phyloP scores from a whole-genome alignment of 75 land plant species.

The Pinus tabuliformis region DNA sequence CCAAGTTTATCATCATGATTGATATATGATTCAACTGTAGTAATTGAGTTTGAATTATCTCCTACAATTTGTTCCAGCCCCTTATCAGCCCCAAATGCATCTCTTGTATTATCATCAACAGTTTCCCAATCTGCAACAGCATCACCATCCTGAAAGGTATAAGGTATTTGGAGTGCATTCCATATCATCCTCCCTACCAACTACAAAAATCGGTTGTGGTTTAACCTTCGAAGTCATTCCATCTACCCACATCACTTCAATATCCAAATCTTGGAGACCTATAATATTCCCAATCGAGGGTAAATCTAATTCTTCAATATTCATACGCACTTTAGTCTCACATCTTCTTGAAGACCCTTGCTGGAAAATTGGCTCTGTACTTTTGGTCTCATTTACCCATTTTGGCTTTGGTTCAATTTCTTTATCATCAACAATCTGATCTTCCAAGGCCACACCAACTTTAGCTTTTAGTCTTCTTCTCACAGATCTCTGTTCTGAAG shows the following conservation, averaged over 20 bases:
- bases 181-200: no score
- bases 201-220: no score
- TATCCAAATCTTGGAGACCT: constrained; percentile 85
- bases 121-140: no score
- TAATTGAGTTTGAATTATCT: no score
- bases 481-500: constrained; percentile 1
- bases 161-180: no score
- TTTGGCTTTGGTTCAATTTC: background rate
- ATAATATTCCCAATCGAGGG: constrained; percentile 96
- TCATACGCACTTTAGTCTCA: constrained; percentile 15
- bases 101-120: no score
- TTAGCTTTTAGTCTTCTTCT: background rate
- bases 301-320: constrained; percentile 27
- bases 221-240: constrained; percentile 17
- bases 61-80: no score
- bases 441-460: background rate
- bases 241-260: constrained; percentile 95
- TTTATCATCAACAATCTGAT: background rate
- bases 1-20: no score
- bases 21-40: no score
- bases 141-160: no score
- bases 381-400: constrained; percentile 3
- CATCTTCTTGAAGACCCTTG: constrained; percentile 12
- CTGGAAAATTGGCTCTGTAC: background rate
- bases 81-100: no score